Evolutionary conservation across 73 alveolate species (phyloP).

Genomic region (Paraurostyla sp.): DNA sequence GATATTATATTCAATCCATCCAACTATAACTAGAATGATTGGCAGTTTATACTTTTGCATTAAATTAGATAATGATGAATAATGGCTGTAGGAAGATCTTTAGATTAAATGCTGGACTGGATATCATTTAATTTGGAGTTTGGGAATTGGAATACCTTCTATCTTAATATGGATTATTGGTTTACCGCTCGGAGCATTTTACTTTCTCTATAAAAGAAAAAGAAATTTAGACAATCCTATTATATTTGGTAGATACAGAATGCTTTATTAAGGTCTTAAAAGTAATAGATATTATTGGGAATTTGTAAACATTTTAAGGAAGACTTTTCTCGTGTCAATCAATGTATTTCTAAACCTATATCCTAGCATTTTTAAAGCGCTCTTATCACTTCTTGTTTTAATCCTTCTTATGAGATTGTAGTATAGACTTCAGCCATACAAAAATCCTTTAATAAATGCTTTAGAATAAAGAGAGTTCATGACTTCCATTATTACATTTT

Average conservation of each 20-base stretch:
- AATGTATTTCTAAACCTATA: slow-evolving; percentile 32
- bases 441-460: slow-evolving; percentile 1
- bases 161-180: slow-evolving; percentile 57
- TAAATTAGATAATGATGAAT: slow-evolving; percentile 30
- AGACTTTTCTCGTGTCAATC: background rate
- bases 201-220: background rate
- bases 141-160: slow-evolving; percentile 46
- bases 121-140: slow-evolving; percentile 19
- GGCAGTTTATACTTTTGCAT: background rate
- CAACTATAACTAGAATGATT: background rate
- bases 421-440: background rate
- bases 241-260: background rate
- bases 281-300: slow-evolving; percentile 63
- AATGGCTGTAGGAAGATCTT: slow-evolving; percentile 25
- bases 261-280: slow-evolving; percentile 62
- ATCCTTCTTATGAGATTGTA: background rate
- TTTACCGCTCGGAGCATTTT: slow-evolving; percentile 25
- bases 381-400: background rate
- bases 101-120: slow-evolving; percentile 40
- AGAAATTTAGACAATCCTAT: background rate
- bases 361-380: background rate
- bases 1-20: slow-evolving; percentile 13
- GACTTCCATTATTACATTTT: background rate
- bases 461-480: background rate
- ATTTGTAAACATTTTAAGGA: slow-evolving; percentile 56